Conservation (phyloP, 208 protist species). For the Zelonia costaricensis region DNA sequence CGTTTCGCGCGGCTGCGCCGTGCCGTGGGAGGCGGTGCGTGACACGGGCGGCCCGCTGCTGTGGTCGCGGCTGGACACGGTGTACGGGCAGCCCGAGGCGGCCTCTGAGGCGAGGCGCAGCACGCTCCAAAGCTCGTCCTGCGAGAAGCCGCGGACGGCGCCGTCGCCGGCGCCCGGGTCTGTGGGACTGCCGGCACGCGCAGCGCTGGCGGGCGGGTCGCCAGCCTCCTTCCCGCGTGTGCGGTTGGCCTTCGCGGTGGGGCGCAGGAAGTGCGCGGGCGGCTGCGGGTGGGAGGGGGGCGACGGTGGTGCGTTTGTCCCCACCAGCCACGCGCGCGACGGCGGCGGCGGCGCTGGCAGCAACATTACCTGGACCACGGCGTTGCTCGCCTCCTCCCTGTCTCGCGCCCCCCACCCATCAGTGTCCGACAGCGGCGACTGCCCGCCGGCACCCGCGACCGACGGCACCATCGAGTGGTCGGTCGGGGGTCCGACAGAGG, state of each 20-base stretch:
- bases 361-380: too few species aligned
- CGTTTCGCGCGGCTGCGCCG: background rate
- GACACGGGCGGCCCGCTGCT: conserved; percentile 4
- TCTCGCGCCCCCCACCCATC: background rate
- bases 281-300: background rate
- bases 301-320: background rate
- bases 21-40: conserved; percentile 11
- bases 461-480: conserved; percentile 1
- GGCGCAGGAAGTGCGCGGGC: background rate
- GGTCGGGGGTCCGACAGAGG: background rate
- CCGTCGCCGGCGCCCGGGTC: background rate
- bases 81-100: conserved; percentile 1
- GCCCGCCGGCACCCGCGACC: background rate
- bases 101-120: background rate
- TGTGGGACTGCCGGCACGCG: background rate
- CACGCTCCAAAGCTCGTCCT: background rate
- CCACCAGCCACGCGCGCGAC: background rate
- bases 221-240: background rate
- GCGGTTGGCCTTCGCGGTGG: background rate
- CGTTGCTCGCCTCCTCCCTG: background rate
- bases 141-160: background rate
- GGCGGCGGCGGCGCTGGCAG: too few species aligned
- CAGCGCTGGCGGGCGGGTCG: background rate
- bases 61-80: conserved; percentile 12
- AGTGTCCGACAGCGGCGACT: background rate